Evolutionary conservation across 768 basidiomycete species (phyloP).

Genomic region (Austroboletus eburneus): DNA sequence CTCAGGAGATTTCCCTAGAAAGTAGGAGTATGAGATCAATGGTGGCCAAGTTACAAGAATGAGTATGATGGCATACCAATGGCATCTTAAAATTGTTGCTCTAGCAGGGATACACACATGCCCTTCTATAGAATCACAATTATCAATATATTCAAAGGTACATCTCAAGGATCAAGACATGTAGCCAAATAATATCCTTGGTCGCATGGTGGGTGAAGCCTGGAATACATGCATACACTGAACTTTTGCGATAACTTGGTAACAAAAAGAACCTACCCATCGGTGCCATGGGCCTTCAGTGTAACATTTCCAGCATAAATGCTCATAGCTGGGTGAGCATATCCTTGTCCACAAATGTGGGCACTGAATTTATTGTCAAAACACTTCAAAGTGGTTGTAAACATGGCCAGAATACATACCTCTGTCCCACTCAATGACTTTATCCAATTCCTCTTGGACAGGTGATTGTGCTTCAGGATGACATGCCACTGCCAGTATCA

Average conservation of each 20-base stretch:
- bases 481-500: slow-evolving; percentile 45
- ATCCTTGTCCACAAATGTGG: slow-evolving; percentile 32
- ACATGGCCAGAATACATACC: slow-evolving; percentile 4
- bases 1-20: slow-evolving; percentile 13
- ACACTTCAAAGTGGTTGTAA: not conserved
- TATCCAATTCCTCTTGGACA: slow-evolving; percentile 50
- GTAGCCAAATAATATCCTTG: slow-evolving; percentile 58
- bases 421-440: slow-evolving; percentile 39
- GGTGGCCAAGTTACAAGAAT: not conserved
- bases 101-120: slow-evolving; percentile 8
- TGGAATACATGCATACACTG: not conserved
- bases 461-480: slow-evolving; percentile 45
- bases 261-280: slow-evolving; percentile 21
- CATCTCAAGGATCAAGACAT: not conserved
- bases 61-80: slow-evolving; percentile 6
- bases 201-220: slow-evolving; percentile 61
- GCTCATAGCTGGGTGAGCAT: slow-evolving; percentile 31
- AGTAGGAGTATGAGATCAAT: not conserved
- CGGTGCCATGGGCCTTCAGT: slow-evolving; percentile 31
- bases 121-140: slow-evolving; percentile 2
- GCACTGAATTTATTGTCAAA: slow-evolving; percentile 21
- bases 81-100: slow-evolving; percentile 9
- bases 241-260: not conserved
- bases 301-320: slow-evolving; percentile 32
- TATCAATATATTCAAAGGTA: not conserved